Evolutionary conservation across 2,329 filamentous ascomycete genomes (phyloP).

Genomic region (Ceratocystis alfenasii): DNA sequence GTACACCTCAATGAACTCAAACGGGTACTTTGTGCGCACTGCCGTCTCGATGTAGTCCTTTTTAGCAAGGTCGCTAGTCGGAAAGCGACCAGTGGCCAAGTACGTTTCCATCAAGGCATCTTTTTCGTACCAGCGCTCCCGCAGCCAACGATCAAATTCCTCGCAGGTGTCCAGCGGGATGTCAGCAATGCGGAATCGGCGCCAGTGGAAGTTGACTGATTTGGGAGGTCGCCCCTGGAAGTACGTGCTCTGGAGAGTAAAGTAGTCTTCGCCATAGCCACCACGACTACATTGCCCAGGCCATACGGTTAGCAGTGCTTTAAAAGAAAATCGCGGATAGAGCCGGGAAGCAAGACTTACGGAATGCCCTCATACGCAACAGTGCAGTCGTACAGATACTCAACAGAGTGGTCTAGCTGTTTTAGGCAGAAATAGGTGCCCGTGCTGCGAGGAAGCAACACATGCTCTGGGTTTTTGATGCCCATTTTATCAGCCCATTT

Average conservation of each 20-base stretch:
- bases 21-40: slow-evolving; percentile 19
- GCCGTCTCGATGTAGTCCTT: slow-evolving; percentile 22
- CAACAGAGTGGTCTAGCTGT: slow-evolving; percentile 59
- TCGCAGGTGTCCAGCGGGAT: slow-evolving; percentile 68
- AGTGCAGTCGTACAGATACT: slow-evolving; percentile 86
- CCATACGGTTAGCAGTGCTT: background rate
- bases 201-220: slow-evolving; percentile 95
- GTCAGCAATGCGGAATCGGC: slow-evolving; percentile 65
- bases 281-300: slow-evolving; percentile 44
- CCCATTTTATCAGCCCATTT: slow-evolving; percentile 67
- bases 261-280: slow-evolving; percentile 80
- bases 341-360: slow-evolving; percentile 42
- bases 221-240: slow-evolving; percentile 81
- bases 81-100: slow-evolving; percentile 65
- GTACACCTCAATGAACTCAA: slow-evolving; percentile 22
- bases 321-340: background rate
- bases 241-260: slow-evolving; percentile 75
- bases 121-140: slow-evolving; percentile 82
- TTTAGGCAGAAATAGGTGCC: slow-evolving; percentile 69
- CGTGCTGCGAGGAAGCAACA: slow-evolving; percentile 67
- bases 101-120: slow-evolving; percentile 80
- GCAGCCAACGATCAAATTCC: slow-evolving; percentile 73
- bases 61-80: slow-evolving; percentile 29
- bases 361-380: slow-evolving; percentile 89
- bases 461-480: slow-evolving; percentile 58